A percentile compares a stretch with the other conserved stretches of the same genome.
Evolutionary conservation across 768 basidiomycete genomes (phyloP).

Genomic region (Boletus rex-veris): DNA sequence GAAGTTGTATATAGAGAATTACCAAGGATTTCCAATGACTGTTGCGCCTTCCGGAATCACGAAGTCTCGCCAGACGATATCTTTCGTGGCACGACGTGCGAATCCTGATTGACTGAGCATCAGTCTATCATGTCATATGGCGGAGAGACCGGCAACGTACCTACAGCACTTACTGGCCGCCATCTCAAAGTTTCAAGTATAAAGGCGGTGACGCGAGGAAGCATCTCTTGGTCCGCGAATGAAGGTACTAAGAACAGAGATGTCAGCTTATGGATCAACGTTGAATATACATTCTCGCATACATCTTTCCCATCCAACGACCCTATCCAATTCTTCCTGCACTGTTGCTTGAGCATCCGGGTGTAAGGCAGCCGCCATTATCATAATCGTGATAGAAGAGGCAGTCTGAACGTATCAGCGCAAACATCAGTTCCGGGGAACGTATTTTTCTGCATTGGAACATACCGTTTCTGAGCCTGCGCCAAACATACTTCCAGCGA

Average conservation of each 20-base stretch:
- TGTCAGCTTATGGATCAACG: not conserved
- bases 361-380: constrained; percentile 10
- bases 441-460: not conserved
- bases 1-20: not conserved
- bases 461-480: constrained; percentile 10
- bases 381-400: constrained; percentile 2
- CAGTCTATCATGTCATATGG: not conserved
- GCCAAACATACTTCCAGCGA: constrained; percentile 8
- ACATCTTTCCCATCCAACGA: constrained; percentile 9
- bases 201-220: constrained; percentile 5
- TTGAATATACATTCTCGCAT: not conserved
- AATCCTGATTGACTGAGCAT: not conserved
- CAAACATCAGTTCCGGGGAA: not conserved
- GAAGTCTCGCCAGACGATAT: constrained; percentile 3
- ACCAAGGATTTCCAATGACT: constrained; percentile 3
- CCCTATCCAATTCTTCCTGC: constrained; percentile 4
- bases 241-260: not conserved
- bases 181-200: constrained; percentile 1
- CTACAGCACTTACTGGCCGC: constrained; percentile 1
- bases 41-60: constrained; percentile 7
- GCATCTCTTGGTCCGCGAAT: not conserved
- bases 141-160: not conserved
- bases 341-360: constrained; percentile 3
- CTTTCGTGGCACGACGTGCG: constrained; percentile 4
- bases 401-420: constrained; percentile 3